Conservation (phyloP, 1,284 basidiomycete genomes). For the Malassezia restricta region DNA sequence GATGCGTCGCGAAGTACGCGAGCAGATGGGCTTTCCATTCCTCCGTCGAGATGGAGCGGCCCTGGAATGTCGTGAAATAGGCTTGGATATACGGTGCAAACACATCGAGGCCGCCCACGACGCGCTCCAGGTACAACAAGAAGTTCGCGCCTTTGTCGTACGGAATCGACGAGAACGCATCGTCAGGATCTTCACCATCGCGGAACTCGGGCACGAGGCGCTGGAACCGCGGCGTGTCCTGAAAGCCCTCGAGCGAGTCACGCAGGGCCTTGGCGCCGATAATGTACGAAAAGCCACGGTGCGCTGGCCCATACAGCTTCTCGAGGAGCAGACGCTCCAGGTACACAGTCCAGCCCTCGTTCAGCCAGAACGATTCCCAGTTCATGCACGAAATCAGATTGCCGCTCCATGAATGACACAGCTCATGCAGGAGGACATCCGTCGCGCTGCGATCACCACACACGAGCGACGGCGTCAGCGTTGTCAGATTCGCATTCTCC, state of each 20-base stretch:
- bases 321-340: conserved; percentile 73
- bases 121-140: conserved; percentile 57
- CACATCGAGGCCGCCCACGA: conserved; percentile 70
- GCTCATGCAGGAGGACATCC: conserved; percentile 49
- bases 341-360: conserved; percentile 74
- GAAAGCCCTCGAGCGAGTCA: conserved; percentile 56
- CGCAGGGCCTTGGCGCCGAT: conserved; percentile 64
- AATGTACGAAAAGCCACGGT: conserved; percentile 68
- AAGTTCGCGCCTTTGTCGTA: conserved; percentile 69
- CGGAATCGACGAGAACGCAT: conserved; percentile 52
- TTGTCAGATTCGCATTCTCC: conserved; percentile 45
- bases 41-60: conserved; percentile 71
- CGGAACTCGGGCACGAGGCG: conserved; percentile 73
- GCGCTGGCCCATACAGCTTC: conserved; percentile 58
- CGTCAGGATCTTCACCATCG: conserved; percentile 58
- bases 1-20: conserved; percentile 57
- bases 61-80: conserved; percentile 55
- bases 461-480: conserved; percentile 41
- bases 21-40: conserved; percentile 78
- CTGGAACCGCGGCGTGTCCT: conserved; percentile 59
- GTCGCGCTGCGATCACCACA: conserved; percentile 33
- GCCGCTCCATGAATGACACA: conserved; percentile 43
- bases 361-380: conserved; percentile 45
- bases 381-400: conserved; percentile 42
- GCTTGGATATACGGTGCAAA: conserved; percentile 53